phyloP scores from a whole-genome alignment of 164 flowering plant genomes.

The Pachysandra terminalis region DNA sequence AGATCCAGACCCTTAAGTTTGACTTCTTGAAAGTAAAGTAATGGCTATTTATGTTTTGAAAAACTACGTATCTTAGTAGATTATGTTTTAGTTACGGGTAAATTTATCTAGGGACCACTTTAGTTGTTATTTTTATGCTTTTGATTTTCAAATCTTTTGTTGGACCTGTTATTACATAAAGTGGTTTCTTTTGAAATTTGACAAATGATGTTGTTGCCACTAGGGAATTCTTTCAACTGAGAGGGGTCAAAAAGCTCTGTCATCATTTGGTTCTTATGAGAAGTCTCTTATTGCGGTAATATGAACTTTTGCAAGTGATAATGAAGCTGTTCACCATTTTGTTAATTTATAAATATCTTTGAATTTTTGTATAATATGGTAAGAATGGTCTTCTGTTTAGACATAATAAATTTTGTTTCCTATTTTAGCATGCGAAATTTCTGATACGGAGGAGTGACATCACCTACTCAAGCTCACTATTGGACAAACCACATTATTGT shows the following conservation, averaged over 20 bases:
- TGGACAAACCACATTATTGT: too few relatives aligned
- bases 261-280: conserved; percentile 62
- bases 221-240: conserved; percentile 95
- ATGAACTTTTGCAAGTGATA: background rate
- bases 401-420: background rate
- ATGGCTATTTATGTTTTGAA: background rate
- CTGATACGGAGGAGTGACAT: background rate
- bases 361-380: background rate
- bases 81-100: background rate
- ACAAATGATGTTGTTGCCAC: conserved; percentile 4
- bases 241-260: conserved; percentile 64
- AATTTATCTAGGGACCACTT: background rate
- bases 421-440: too few relatives aligned
- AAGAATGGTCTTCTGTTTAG: background rate
- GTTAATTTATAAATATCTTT: background rate
- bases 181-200: background rate
- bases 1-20: too few relatives aligned
- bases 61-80: background rate
- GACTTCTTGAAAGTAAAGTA: background rate
- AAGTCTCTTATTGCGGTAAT: conserved; percentile 81
- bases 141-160: too few relatives aligned
- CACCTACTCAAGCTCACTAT: too few relatives aligned
- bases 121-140: background rate
- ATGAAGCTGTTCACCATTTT: background rate
- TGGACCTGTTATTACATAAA: background rate